Evolutionary conservation across 2,329 filamentous ascomycete genomes (phyloP).

Genomic region (Monosporascus sp.): DNA sequence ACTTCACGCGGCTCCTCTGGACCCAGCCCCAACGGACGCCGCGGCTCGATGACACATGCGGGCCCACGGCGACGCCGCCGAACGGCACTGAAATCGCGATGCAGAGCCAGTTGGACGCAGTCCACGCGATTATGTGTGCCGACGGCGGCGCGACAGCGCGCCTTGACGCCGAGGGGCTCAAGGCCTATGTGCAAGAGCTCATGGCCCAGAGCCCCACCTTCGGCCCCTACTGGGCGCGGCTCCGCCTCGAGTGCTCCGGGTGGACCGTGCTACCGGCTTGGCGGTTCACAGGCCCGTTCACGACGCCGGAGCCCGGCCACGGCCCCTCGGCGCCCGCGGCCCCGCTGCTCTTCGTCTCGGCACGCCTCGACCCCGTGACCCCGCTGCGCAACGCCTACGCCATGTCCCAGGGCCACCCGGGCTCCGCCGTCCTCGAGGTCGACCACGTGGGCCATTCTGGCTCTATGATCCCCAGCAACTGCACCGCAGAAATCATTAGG

Average conservation of each 20-base stretch:
- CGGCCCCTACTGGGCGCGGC: conserved; percentile 28
- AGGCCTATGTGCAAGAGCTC: conserved; percentile 25
- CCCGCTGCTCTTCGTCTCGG: conserved; percentile 40
- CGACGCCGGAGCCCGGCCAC: conserved; percentile 13
- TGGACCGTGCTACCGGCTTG: conserved; percentile 34
- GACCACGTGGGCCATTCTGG: conserved; percentile 15
- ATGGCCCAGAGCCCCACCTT: conserved; percentile 24
- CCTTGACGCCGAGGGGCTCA: conserved; percentile 20
- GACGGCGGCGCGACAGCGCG: conserved; percentile 26
- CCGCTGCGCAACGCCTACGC: conserved; percentile 33
- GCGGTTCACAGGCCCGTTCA: conserved; percentile 31
- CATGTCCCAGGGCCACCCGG: conserved; percentile 13
- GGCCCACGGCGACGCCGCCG: not conserved
- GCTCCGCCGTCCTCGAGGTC: conserved; percentile 13
- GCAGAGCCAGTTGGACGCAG: conserved; percentile 13
- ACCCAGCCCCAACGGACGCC: not conserved
- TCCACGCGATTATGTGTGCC: conserved; percentile 27
- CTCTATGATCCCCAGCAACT: conserved; percentile 1
- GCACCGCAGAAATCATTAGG: conserved; percentile 5
- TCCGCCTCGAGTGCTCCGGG: conserved; percentile 35
- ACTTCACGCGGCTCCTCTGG: conserved; percentile 17
- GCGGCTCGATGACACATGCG: conserved; percentile 6
- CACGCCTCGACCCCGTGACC: conserved; percentile 41
- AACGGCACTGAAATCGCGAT: not conserved
- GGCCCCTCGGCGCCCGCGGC: conserved; percentile 26